These are phyloP conservation scores for Adansonia grandidieri DNA, from an alignment of 441 rosid genomes.

Conservation along the genomic window DNA sequence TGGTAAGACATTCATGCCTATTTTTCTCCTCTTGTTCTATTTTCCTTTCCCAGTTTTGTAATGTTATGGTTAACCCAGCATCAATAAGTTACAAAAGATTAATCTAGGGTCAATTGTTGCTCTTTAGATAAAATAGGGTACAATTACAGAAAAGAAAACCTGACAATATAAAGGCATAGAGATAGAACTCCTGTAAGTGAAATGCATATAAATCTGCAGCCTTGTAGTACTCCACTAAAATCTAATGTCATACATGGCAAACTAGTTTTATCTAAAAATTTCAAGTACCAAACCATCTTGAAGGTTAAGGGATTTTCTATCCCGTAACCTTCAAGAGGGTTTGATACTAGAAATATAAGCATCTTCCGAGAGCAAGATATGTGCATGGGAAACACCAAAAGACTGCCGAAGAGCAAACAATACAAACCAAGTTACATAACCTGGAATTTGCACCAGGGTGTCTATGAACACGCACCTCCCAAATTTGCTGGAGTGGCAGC, in stretches of 20 bases:
- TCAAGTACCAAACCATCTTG: neutral
- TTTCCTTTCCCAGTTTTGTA: neutral
- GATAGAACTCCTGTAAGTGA: neutral
- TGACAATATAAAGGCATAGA: neutral
- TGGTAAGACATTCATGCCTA: neutral
- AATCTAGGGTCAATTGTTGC: neutral
- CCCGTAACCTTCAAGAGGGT: slow-evolving; percentile 1
- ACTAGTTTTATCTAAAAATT: neutral
- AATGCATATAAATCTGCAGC: neutral
- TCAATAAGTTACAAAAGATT: neutral
- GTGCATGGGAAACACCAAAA: slow-evolving; percentile 22
- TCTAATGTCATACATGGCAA: neutral
- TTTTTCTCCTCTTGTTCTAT: neutral
- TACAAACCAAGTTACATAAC: slow-evolving; percentile 34
- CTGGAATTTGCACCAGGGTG: slow-evolving; percentile 40
- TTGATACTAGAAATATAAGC: slow-evolving; percentile 18
- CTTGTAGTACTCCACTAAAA: neutral
- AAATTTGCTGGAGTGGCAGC: slow-evolving; percentile 74
- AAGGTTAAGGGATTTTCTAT: neutral
- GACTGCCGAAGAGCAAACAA: slow-evolving; percentile 24
- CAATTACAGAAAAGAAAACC: too few relatives aligned
- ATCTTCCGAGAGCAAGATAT: slow-evolving; percentile 21
- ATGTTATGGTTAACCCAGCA: neutral
- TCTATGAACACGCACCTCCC: slow-evolving; percentile 67
- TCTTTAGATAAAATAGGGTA: neutral